A percentile compares a stretch with the other conserved stretches of the same genome.
These are phyloP conservation scores for Dendrobium huoshanense DNA, from an alignment of 106 monocot species.

Conservation along the genomic window DNA sequence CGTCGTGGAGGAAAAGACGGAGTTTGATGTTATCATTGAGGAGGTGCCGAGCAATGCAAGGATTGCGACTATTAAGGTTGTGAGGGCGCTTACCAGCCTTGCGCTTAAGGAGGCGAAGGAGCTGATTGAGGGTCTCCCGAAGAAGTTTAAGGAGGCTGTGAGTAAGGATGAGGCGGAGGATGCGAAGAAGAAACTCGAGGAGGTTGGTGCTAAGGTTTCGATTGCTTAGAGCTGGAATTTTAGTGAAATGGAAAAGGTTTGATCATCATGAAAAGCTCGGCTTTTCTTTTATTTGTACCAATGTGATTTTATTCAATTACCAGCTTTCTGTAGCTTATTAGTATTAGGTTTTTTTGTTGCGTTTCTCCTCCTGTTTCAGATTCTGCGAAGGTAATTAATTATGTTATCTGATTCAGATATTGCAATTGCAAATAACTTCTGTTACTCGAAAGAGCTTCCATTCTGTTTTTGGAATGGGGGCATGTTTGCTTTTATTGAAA, in stretches of 20 bases:
- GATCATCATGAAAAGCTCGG: no score
- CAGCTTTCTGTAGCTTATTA: not conserved
- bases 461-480: no score
- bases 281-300: no score
- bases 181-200: slow-evolving; percentile 94
- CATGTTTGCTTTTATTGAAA: no score
- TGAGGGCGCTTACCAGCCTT: slow-evolving; percentile 70
- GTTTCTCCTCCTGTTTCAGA: not conserved
- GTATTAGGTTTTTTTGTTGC: not conserved
- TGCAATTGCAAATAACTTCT: not conserved
- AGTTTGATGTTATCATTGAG: slow-evolving; percentile 91
- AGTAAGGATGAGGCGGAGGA: slow-evolving; percentile 86
- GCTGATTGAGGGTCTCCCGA: slow-evolving; percentile 86
- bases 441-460: no score
- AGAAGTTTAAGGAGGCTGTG: slow-evolving; percentile 91
- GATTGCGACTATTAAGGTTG: slow-evolving; percentile 88
- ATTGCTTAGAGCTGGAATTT: slow-evolving; percentile 19
- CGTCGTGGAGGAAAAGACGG: slow-evolving; percentile 79
- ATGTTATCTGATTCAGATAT: not conserved
- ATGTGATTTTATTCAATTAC: not conserved
- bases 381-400: not conserved
- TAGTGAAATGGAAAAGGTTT: no score
- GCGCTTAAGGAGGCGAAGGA: slow-evolving; percentile 97
- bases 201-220: slow-evolving; percentile 75
- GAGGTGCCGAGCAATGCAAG: slow-evolving; percentile 80